Base-by-base conservation (phyloP, 169 alveolate genomes). In the Cryptosporidium tyzzeri region DNA sequence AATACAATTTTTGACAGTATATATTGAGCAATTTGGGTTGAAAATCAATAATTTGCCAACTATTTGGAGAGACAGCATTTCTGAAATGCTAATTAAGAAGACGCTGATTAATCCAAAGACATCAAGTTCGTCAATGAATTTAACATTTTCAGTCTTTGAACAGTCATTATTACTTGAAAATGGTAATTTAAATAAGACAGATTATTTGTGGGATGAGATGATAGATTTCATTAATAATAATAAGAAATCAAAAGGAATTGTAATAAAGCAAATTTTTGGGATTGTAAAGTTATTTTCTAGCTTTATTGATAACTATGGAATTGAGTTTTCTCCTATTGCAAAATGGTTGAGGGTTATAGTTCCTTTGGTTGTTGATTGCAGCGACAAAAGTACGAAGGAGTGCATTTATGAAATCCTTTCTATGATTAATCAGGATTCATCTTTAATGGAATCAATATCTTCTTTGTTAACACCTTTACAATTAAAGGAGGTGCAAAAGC, bases 141-240 rank as follows among this genome's bases (percentile, higher is more conserved):
- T 80, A 26, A 50, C 68, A 2, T 59, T 65, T 48, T 62, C 89
- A 41, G 44, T 80, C 44, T 80, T 80, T 80, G 89, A 80, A 50
- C 65, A 59, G 39, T 80, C 74, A 37, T 29, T 59, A 35, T 29
- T 80, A 23, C 6, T 80, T 2, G 89, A 35, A 65, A 65, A 65
- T 23, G 89, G 80, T 39, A 65, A 59, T 39, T 26, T 80, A 39
- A 65, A 31, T 48, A 80, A 65, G 21, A 39, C 33, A 7, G 75
- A 80, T 3, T 67, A 41, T 59, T 23, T 80, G 18, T 80, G 89
- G 89, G 69, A 62, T 16, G 68, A 67, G 18, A 80, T 80, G 89
- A 48, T 62, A 16, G 75, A 35, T 16, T 80, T 80, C 44, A 41
- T 80, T 31, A 65, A 62, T 39, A 62, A 44, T 29, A 80, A 80